These are phyloP conservation scores for Litsea cubeba DNA, from an alignment of 164 flowering plant genomes.

Conservation along the genomic window DNA sequence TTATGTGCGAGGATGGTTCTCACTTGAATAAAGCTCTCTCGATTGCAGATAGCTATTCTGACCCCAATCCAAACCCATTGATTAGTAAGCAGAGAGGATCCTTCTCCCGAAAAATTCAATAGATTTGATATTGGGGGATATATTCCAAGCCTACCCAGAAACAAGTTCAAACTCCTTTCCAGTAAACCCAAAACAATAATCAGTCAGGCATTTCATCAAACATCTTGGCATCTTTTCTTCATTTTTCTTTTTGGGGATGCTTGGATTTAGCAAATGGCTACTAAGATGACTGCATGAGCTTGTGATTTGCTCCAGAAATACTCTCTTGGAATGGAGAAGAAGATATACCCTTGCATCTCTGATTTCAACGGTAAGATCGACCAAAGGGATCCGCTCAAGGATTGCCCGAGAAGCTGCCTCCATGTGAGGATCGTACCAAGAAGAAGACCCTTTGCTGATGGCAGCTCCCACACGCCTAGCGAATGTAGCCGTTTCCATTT, in stretches of 20 bases:
- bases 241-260: too few species aligned
- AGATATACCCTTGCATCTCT: slow-evolving; percentile 73
- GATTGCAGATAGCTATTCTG: too few species aligned
- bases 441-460: slow-evolving; percentile 25
- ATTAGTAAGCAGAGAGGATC: too few species aligned
- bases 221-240: slow-evolving; percentile 1
- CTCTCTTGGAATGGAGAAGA: neutral
- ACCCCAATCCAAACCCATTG: too few species aligned
- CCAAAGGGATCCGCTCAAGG: slow-evolving; percentile 56
- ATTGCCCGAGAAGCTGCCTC: slow-evolving; percentile 78
- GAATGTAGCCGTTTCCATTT: slow-evolving; percentile 27
- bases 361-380: slow-evolving; percentile 69
- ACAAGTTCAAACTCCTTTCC: neutral
- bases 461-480: slow-evolving; percentile 33
- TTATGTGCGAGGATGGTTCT: too few species aligned
- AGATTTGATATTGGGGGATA: too few species aligned
- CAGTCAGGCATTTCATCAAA: slow-evolving; percentile 38
- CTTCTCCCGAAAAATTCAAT: too few species aligned
- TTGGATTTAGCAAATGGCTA: too few species aligned
- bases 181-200: neutral
- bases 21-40: too few species aligned
- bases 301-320: neutral
- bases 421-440: slow-evolving; percentile 76
- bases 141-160: too few species aligned
- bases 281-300: too few species aligned